Evolutionary conservation across 2,329 filamentous ascomycete species (phyloP).

Genomic region (Fonsecaea erecta): DNA sequence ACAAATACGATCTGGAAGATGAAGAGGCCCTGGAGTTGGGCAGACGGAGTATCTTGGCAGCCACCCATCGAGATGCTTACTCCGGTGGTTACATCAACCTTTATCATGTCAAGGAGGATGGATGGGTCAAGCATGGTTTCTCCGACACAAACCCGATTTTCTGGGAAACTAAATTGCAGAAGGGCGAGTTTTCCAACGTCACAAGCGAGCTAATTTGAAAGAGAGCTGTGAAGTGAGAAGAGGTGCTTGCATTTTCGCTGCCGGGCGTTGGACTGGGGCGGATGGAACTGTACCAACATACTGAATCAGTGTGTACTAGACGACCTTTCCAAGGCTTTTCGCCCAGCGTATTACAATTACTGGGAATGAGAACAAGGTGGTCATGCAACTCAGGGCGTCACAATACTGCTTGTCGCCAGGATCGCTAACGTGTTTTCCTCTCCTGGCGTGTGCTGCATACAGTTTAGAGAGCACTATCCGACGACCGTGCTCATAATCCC

Average conservation of each 20-base stretch:
- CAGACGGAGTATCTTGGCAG: conserved; percentile 88
- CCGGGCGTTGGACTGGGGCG: conserved; percentile 7
- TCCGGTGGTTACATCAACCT: conserved; percentile 98
- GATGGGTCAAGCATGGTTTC: conserved; percentile 99
- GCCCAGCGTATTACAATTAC: conserved; percentile 21
- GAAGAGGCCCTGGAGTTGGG: conserved; percentile 92
- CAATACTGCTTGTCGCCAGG: neutral
- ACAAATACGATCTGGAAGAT: conserved; percentile 82
- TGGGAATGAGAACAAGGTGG: conserved; percentile 13
- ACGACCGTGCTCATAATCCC: too few species aligned
- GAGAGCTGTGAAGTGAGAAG: neutral
- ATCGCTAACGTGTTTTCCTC: too few species aligned
- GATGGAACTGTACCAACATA: conserved; percentile 27
- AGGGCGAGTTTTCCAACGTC: conserved; percentile 97
- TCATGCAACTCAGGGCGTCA: neutral
- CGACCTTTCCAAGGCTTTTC: conserved; percentile 7
- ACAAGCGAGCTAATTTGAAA: conserved; percentile 52
- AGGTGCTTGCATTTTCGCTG: conserved; percentile 12
- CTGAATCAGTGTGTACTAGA: conserved; percentile 28
- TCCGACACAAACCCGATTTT: conserved; percentile 98
- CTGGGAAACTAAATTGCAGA: conserved; percentile 98
- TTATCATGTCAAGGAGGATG: conserved; percentile 98
- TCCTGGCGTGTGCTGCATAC: neutral
- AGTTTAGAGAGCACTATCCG: too few species aligned
- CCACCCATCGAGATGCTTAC: conserved; percentile 97